Base-by-base conservation (phyloP, 2,329 filamentous ascomycete species). In the Cytospora piceicola region DNA sequence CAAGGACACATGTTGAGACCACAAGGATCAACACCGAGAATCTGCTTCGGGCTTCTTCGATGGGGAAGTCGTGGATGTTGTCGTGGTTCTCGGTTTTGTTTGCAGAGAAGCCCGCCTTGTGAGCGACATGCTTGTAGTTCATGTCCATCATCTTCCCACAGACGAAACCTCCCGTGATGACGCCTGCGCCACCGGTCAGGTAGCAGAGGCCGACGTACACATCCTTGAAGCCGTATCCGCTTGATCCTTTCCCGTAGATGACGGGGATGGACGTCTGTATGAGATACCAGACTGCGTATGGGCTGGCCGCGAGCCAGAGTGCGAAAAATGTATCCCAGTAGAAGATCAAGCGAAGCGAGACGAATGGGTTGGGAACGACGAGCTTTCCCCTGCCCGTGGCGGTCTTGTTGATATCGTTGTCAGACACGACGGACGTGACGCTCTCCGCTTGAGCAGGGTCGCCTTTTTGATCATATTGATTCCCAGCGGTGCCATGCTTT, bases 111-210 rank as follows among this genome's bases (percentile, higher is more conserved):
- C 85, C 85, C 9, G 87, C 75, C 39, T 82, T 81, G 55, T 78
- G 79, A 1, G 89, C 89, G 59, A 88, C 82, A 49, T 88, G 83
- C 8, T 85, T 81, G 73, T 90, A 94, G 72, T 92, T 92, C 79
- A 85, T 86, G 74, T 84, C 82, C 65, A 82, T 75, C 11, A 83
- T 72, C 63, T 80, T 79, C 3, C 90, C 88, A 57, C 83, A 82
- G 20, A 76, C 73, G 49, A 84, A 71, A 11, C 80, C 79, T 3
- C 81, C 77, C 24, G 80, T 66, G 14, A 78, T 80, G 46, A 79
- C 81, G 4, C 81, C 80, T 12, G 77, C 70, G 1, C 81, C 82
- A 49, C 82, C 79, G 1, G 82, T 79, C 7, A 84, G 75, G 69
- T 81, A 84, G 65, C 82, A 82, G 2, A 83, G 73, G 7, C 82